A percentile compares a stretch with the other conserved stretches of the same genome.
phyloP scores from a whole-genome alignment of 441 rosid species.

The Raphanus hybrid region DNA sequence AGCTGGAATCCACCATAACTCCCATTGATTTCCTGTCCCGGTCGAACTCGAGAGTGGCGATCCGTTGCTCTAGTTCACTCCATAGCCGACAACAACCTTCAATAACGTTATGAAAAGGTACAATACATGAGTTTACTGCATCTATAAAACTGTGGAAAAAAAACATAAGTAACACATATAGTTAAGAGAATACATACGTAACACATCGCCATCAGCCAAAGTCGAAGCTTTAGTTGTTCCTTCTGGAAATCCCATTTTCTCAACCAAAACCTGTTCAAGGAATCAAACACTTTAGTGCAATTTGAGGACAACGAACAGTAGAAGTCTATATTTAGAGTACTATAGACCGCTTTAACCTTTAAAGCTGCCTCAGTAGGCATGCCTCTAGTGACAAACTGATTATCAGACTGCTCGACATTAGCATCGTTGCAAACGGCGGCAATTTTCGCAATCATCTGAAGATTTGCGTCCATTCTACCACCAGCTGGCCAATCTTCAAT shows the following conservation, averaged over 20 bases:
- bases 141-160: conserved; percentile 16
- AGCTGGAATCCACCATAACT: conserved; percentile 81
- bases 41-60: conserved; percentile 95
- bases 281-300: conserved; percentile 8
- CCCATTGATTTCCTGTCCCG: conserved; percentile 98
- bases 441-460: conserved; percentile 86
- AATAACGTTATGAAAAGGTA: not conserved
- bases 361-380: conserved; percentile 95
- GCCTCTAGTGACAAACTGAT: conserved; percentile 70
- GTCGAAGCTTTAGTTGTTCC: not conserved
- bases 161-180: not conserved
- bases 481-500: conserved; percentile 69
- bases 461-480: conserved; percentile 80
- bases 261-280: conserved; percentile 8
- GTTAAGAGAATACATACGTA: conserved; percentile 22
- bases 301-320: conserved; percentile 8
- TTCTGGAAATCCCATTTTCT: not conserved
- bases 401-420: conserved; percentile 63
- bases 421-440: conserved; percentile 92
- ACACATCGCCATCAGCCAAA: conserved; percentile 14
- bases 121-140: not conserved
- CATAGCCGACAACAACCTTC: conserved; percentile 79
- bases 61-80: conserved; percentile 69
- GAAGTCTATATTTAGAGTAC: not conserved
- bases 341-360: conserved; percentile 55